Base-by-base conservation (phyloP, 192 early-diverging fungal genomes). In the Coemansia sp. region DNA sequence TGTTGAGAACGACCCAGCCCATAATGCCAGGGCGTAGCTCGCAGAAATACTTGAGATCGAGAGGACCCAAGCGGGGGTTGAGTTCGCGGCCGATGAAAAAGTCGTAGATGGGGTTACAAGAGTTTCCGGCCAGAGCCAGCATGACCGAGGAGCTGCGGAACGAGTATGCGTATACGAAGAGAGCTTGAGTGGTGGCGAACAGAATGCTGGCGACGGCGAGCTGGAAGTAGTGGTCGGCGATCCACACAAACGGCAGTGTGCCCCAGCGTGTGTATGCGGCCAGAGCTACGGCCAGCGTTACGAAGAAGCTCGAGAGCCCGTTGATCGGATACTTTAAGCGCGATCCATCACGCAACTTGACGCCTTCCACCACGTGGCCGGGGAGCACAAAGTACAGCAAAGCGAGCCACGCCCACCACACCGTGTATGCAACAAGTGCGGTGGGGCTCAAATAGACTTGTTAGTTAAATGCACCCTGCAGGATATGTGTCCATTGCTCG, bases 11-110 rank as follows among this genome's bases (percentile, higher is more conserved):
- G 6, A 87, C 66, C 96, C 95, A 98, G 52, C 90, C 90, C 76
- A 96, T 93, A 52, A 97, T 78, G 0, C 95, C 94, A 5, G 95
- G 95, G 10, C 96, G 85, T 57, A 98, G 84, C 77, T 98, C 96
- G 69, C 87, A 87, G 63, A 98, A 92, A 74, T 81, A 92, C 83
- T 98, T 98, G 70, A 98, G 83, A 63, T 98, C 96, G 54, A 96
- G 86, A 0, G 72, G 53, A 24, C 85, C 84, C 51, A 94, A 74
- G 36, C 95, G 87, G 53, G 96, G 96, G 76, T 98, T 98, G 58
- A 98, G 82, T 73, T 98, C 96, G 60, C 96, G 85, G 8, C 96
- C 96, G 40, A 98, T 95, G 71, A 92, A 95, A 64, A 92, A 97
- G 66, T 97, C 94, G 74, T 98, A 97, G 17, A 94, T 60, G 12